Evolutionary conservation across 495 filamentous ascomycete genomes (phyloP), one percentile per base, ranked within the genome.

Genomic region (Podospora tetraspora): DNA sequence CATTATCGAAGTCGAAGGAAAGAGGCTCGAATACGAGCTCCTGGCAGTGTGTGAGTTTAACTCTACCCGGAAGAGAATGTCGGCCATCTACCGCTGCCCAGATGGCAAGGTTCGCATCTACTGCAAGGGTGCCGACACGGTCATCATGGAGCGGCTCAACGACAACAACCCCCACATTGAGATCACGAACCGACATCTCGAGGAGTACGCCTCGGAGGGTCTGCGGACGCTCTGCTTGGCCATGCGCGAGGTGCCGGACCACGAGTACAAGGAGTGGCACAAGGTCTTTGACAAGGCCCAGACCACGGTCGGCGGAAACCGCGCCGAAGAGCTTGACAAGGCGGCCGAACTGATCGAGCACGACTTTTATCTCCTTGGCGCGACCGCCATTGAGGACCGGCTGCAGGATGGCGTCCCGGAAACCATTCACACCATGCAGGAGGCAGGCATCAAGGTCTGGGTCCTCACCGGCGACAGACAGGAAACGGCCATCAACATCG

Each of bases 401-500:
- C 82, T 99, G 37, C 96, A 99, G 76, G 96, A 99, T 75, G 96
- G 96, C 66, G 96, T 99, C 4, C 96, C 96, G 4, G 96, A 99
- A 77, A 99, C 96, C 3, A 99, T 99, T 70, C 93, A 98, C 79
- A 97, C 94, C 0, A 86, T 99, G 11, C 96, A 99, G 75, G 91
- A 92, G 66, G 96, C 96, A 23, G 95, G 95, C 30, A 98, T 99
- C 79, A 99, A 99, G 81, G 88, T 99, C 59, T 99, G 96, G 95
- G 96, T 99, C 23, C 80, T 99, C 77, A 99, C 96, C 56, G 96
- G 96, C 73, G 96, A 99, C 82, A 86, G 96, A 74, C 96, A 99
- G 77, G 96, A 99, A 77, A 99, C 96, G 61, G 96, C 96, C 62
- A 99, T 99, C 82, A 99, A 99, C 75, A 99, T 99, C 73, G 96